Evolutionary conservation across 495 filamentous ascomycete species (phyloP).

Genomic region (Monascus purpureus): DNA sequence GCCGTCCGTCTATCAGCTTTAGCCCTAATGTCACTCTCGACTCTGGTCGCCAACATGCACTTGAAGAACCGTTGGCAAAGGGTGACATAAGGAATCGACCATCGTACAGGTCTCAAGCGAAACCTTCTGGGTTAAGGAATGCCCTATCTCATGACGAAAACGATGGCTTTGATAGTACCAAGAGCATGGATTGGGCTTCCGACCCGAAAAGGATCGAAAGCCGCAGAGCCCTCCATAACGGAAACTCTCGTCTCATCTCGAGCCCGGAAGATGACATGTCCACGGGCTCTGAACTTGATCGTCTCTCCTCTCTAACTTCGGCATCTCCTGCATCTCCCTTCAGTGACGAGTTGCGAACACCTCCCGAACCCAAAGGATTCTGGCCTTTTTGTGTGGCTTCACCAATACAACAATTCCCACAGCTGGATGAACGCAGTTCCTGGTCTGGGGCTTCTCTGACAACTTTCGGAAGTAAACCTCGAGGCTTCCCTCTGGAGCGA

Average conservation of each 20-base stretch:
- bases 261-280: conserved; percentile 13
- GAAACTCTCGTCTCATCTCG: conserved; percentile 11
- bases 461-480: conserved; percentile 29
- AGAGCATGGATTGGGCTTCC: conserved; percentile 9
- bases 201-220: conserved; percentile 10
- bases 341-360: conserved; percentile 38
- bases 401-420: conserved; percentile 26
- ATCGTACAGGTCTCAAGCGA: conserved; percentile 20
- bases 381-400: conserved; percentile 39
- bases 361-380: conserved; percentile 30
- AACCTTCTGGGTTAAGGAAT: conserved; percentile 26
- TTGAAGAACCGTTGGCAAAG: conserved; percentile 27
- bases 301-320: conserved; percentile 46
- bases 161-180: conserved; percentile 7
- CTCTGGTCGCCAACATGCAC: conserved; percentile 18
- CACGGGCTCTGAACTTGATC: conserved; percentile 18
- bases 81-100: conserved; percentile 13
- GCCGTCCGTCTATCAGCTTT: conserved; percentile 29
- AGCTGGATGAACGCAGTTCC: conserved; percentile 33
- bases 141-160: conserved; percentile 22
- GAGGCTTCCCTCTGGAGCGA: conserved; percentile 27
- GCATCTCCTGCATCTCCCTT: conserved; percentile 40
- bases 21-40: conserved; percentile 26
- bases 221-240: conserved; percentile 17
- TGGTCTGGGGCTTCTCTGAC: conserved; percentile 30